Base-by-base conservation (phyloP, 169 alveolate species). In the Cryptosporidium viatorum region DNA sequence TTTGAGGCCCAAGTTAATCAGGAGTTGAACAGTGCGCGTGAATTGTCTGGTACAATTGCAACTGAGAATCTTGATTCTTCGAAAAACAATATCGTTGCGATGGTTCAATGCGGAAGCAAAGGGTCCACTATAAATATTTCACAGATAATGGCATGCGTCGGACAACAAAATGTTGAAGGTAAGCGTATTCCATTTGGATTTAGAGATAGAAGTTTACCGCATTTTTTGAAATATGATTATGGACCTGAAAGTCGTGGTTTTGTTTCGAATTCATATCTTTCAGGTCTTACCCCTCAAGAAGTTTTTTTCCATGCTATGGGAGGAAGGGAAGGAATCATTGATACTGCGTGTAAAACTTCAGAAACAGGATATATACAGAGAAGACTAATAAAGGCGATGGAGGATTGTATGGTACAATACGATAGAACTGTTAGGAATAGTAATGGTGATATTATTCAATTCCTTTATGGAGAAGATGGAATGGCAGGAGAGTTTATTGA, bases 301-400 rank as follows among this genome's bases (percentile, higher is more conserved):
- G 97, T 98, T 91, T 99, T 98, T 95, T 98, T 99, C 95, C 99
- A 99, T 95, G 99, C 99, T 60, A 99, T 99, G 99, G 99, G 99
- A 65, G 99, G 99, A 39, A 95, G 99, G 92, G 99, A 99, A 93
- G 99, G 99, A 59, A 97, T 99, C 43, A 98, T 98, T 70, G 99
- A 99, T 94, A 99, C 99, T 23, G 99, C 99, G 21, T 99, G 99
- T 73, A 99, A 99, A 91, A 99, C 99, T 39, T 96, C 99, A 29
- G 99, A 98, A 94, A 98, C 99, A 14, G 99, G 99, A 65, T 99
- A 99, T 93, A 98, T 99, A 93, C 99, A 99, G 93, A 96, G 99
- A 62, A 96, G 99, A 29, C 92, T 99, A 74, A 98, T 98, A 91
- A 99, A 99, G 93, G 99, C 99, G 52, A 97, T 99, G 96, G 99